Evolutionary conservation across 2,329 filamentous ascomycete species (phyloP).

Genomic region (Colletotrichum gloeosporioides): DNA sequence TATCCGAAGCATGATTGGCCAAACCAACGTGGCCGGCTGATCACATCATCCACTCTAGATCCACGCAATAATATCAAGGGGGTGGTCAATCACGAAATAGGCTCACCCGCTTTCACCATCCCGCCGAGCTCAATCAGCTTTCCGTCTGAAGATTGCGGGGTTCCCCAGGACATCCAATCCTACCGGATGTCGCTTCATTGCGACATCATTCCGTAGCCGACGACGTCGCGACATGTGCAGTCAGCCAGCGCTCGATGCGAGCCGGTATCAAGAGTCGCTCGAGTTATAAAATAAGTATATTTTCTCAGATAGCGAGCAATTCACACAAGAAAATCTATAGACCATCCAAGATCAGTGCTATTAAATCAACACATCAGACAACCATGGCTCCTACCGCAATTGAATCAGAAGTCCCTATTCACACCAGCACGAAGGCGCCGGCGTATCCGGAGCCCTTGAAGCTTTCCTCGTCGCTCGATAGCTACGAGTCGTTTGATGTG

Average conservation of each 20-base stretch:
- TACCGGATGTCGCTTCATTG: slow-evolving; percentile 4
- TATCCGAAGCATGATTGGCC: background rate
- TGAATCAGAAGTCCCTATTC: slow-evolving; percentile 12
- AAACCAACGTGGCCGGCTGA: background rate
- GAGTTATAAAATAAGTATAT: background rate
- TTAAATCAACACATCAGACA: background rate
- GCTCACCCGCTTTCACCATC: slow-evolving; percentile 6
- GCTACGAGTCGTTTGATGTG: slow-evolving; percentile 51
- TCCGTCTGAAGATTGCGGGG: background rate
- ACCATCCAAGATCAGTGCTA: background rate
- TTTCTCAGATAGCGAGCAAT: background rate
- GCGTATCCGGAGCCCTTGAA: slow-evolving; percentile 29
- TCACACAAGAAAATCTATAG: no score
- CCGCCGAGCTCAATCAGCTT: background rate
- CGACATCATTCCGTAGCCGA: background rate
- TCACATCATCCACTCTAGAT: slow-evolving; percentile 16
- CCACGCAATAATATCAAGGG: slow-evolving; percentile 8
- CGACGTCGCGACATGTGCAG: background rate
- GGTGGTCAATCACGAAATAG: slow-evolving; percentile 20
- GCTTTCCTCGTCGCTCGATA: slow-evolving; percentile 43
- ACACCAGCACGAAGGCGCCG: background rate
- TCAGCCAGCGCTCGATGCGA: background rate
- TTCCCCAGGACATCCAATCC: background rate
- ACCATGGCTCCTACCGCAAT: slow-evolving; percentile 21
- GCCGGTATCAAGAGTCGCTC: background rate